Conservation (phyloP, 2,329 filamentous ascomycete species). For the Drechslerella coelobrocha region DNA sequence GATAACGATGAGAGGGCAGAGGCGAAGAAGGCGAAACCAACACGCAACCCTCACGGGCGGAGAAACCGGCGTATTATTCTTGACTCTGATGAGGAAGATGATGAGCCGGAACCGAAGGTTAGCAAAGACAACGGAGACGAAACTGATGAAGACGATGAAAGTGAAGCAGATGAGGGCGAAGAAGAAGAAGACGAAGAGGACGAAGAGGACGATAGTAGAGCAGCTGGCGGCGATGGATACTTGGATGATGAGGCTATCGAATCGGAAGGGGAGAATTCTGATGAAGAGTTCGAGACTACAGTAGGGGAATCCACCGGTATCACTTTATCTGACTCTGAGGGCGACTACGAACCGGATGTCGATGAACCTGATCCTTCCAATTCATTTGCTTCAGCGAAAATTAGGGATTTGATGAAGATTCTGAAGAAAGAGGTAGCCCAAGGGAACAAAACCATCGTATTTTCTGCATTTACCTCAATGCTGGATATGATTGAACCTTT, state of each 20-base stretch:
- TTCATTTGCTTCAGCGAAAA: conserved; percentile 82
- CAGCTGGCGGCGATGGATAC: conserved; percentile 16
- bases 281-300: conserved; percentile 28
- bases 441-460: conserved; percentile 92
- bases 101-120: conserved; percentile 55
- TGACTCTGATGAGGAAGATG: conserved; percentile 65
- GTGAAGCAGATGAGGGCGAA: conserved; percentile 56
- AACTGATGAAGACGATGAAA: conserved; percentile 55
- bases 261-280: conserved; percentile 44
- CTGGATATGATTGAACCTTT: conserved; percentile 95
- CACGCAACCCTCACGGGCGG: conserved; percentile 55
- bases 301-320: conserved; percentile 33
- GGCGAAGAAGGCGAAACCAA: conserved; percentile 54
- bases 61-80: conserved; percentile 59
- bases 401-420: conserved; percentile 81
- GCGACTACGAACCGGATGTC: conserved; percentile 55
- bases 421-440: conserved; percentile 77
- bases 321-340: conserved; percentile 26
- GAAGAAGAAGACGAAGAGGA: conserved; percentile 56
- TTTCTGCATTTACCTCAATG: conserved; percentile 98
- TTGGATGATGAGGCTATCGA: conserved; percentile 53
- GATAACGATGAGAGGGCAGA: conserved; percentile 57
- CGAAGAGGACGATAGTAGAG: conserved; percentile 24
- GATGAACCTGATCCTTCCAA: conserved; percentile 57
- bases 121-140: conserved; percentile 55